Percentiles rank a stretch among this genome's conserved stretches.
phyloP scores from a whole-genome alignment of 495 filamentous ascomycete genomes.

The Trichoderma erinaceum region DNA sequence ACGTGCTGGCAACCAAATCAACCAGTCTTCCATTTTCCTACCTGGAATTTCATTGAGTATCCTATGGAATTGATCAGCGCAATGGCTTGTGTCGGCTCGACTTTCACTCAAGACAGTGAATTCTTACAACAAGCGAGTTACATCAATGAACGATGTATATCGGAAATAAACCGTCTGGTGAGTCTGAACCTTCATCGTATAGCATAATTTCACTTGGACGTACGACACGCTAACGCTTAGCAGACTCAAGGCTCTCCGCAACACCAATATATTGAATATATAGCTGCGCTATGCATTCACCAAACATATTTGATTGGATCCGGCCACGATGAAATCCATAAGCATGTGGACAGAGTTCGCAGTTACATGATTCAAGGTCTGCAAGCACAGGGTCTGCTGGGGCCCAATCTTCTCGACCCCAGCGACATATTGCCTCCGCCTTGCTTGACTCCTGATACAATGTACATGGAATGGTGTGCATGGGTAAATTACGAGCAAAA shows the following conservation, averaged over 20 bases:
- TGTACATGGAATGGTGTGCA: not conserved
- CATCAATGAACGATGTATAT: not conserved
- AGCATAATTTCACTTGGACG: not conserved
- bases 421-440: not conserved
- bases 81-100: slow-evolving; percentile 1
- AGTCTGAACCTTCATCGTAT: not conserved
- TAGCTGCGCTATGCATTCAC: not conserved
- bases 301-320: slow-evolving; percentile 1
- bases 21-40: not conserved
- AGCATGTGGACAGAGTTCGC: not conserved
- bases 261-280: not conserved
- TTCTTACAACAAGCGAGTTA: not conserved
- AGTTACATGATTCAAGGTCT: not conserved
- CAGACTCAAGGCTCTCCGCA: not conserved
- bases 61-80: not conserved
- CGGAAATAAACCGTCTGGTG: not conserved
- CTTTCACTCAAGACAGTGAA: not conserved
- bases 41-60: not conserved
- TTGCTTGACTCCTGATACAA: not conserved
- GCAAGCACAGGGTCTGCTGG: not conserved
- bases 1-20: not conserved
- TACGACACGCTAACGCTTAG: not conserved
- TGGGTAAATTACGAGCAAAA: not conserved
- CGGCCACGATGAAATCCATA: not conserved
- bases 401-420: not conserved